Conservation (phyloP, 1,284 basidiomycete genomes). For the Retiboletus flavoniger region DNA sequence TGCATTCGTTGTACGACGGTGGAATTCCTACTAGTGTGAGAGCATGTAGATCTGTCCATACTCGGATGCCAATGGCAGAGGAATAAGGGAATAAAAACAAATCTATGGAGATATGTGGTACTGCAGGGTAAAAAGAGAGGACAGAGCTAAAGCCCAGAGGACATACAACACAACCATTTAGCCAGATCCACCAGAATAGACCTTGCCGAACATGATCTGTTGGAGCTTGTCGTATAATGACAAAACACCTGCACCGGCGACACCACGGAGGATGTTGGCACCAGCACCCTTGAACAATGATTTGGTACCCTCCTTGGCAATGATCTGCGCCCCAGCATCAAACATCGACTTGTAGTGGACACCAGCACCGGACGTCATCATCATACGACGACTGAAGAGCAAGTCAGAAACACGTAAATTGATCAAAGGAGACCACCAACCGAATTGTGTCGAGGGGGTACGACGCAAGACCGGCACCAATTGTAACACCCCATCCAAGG, state of each 20-base stretch:
- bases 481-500: slow-evolving; percentile 93
- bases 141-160: slow-evolving; percentile 32
- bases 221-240: slow-evolving; percentile 95
- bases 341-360: slow-evolving; percentile 93
- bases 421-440: slow-evolving; percentile 42
- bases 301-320: slow-evolving; percentile 87
- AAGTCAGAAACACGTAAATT: slow-evolving; percentile 8
- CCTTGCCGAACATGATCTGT: slow-evolving; percentile 90
- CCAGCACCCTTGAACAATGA: slow-evolving; percentile 95
- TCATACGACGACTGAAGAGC: slow-evolving; percentile 81
- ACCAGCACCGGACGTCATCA: slow-evolving; percentile 88
- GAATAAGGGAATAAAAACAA: slow-evolving; percentile 36
- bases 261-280: slow-evolving; percentile 98
- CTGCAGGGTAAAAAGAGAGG: slow-evolving; percentile 29
- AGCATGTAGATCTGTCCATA: slow-evolving; percentile 27
- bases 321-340: slow-evolving; percentile 79
- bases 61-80: slow-evolving; percentile 22
- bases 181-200: slow-evolving; percentile 76
- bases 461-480: slow-evolving; percentile 92
- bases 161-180: slow-evolving; percentile 16
- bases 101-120: slow-evolving; percentile 33
- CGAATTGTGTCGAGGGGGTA: slow-evolving; percentile 94
- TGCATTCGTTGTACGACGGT: slow-evolving; percentile 19
- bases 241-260: slow-evolving; percentile 96
- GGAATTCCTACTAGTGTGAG: slow-evolving; percentile 22